These are phyloP conservation scores for Theileria annulata DNA, from an alignment of 169 alveolate species.

Conservation along the genomic window DNA sequence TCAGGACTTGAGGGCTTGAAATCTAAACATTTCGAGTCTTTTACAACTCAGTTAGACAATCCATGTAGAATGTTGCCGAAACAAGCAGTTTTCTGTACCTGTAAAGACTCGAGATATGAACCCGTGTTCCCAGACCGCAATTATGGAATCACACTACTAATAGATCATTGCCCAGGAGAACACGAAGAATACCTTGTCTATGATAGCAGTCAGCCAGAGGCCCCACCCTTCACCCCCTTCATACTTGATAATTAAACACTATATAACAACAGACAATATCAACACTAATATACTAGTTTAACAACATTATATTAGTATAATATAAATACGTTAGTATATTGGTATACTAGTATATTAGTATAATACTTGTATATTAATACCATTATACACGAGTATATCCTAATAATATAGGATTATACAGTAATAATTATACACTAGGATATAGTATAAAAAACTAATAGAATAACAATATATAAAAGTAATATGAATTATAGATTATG, in stretches of 20 bases:
- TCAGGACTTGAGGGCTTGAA: constrained; percentile 40
- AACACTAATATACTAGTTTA: too few species aligned
- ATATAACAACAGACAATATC: neutral
- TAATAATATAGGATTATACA: neutral
- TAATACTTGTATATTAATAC: too few species aligned
- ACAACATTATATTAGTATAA: too few species aligned
- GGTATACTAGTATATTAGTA: too few species aligned
- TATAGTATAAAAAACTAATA: too few species aligned
- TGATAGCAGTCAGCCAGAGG: constrained; percentile 55
- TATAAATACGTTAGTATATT: too few species aligned
- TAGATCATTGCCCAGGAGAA: constrained; percentile 68
- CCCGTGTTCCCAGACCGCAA: constrained; percentile 86
- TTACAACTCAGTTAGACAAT: constrained; percentile 72
- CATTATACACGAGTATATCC: too few species aligned
- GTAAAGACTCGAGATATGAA: constrained; percentile 75
- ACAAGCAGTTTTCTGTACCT: constrained; percentile 82
- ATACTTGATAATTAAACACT: constrained; percentile 15
- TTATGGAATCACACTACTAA: constrained; percentile 83
- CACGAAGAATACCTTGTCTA: constrained; percentile 60
- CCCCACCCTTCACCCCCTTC: constrained; percentile 67
- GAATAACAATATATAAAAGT: too few species aligned
- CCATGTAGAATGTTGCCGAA: constrained; percentile 90
- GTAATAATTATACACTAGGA: neutral
- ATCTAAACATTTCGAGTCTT: constrained; percentile 34
- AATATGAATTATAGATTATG: too few species aligned